phyloP scores from a whole-genome alignment of 192 early-diverging fungal genomes.

The Entomortierella lignicola region DNA sequence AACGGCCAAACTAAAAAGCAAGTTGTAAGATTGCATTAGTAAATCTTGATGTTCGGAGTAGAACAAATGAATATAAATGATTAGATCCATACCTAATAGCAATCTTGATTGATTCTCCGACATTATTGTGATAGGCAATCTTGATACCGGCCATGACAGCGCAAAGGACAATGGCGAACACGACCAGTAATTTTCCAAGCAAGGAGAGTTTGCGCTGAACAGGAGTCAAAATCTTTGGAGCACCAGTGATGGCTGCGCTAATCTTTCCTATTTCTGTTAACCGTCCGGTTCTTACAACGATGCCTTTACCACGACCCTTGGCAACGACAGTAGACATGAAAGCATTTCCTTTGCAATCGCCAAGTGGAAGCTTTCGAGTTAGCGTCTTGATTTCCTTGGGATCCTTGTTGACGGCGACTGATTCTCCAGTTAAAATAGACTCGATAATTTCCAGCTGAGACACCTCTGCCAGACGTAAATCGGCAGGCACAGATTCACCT shows the following conservation, averaged over 20 bases:
- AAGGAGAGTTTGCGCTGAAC: conserved; percentile 77
- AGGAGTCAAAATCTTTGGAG: conserved; percentile 65
- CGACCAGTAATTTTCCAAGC: conserved; percentile 86
- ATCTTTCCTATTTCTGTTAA: conserved; percentile 95
- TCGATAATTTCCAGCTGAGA: conserved; percentile 83
- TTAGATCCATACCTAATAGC: conserved; percentile 70
- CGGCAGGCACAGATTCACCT: conserved; percentile 86
- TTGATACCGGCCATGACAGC: conserved; percentile 86
- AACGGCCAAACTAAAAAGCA: conserved; percentile 77
- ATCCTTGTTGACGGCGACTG: conserved; percentile 72
- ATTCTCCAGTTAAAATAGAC: conserved; percentile 86
- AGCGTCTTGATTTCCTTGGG: conserved; percentile 71
- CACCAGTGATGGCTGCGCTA: conserved; percentile 82
- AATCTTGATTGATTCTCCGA: conserved; percentile 79
- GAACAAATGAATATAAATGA: background rate
- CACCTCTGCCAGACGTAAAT: conserved; percentile 77
- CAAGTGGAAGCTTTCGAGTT: conserved; percentile 76
- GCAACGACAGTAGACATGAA: conserved; percentile 96
- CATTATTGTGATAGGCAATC: conserved; percentile 69
- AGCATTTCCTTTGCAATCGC: conserved; percentile 94
- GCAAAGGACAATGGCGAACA: conserved; percentile 83
- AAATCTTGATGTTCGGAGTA: background rate
- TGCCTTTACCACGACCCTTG: conserved; percentile 89
- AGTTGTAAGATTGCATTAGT: conserved; percentile 5
- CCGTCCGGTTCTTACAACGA: conserved; percentile 90